Evolutionary conservation across 2,329 filamentous ascomycete genomes (phyloP), one percentile per base, ranked within the genome.

Genomic region (Monosporascus ibericus): DNA sequence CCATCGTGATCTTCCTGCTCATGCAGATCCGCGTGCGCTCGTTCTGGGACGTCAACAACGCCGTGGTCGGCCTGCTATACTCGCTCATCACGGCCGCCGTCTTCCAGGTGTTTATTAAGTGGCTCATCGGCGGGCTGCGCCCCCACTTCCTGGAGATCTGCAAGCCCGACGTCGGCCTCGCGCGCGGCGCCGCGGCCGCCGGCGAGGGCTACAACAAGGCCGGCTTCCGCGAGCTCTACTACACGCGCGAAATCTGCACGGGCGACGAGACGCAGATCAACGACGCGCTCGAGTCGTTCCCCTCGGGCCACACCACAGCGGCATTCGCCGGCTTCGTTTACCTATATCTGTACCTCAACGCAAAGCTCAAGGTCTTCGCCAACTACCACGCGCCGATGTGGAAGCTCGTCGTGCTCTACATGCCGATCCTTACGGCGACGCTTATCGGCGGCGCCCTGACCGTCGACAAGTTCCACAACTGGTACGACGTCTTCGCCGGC

Each of bases 61-160:
- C 80, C 44, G 72, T 84, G 48, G 76, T 88, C 47, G 87, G 86
- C 15, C 77, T 90, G 0, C 70, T 89, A 0, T 90, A 90, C 73
- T 76, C 81, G 1, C 76, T 89, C 56, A 87, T 89, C 69, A 75
- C 78, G 6, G 84, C 84, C 3, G 83, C 85, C n/a, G 81, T 90
- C 48, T 88, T 90, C 72, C 87, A 90, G 63, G 86, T 90, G 58
- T 85, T 89, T 63, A 62, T 90, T 65, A 90, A 90, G 70, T 86
- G 80, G 78, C 78, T 90, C 42, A 88, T 90, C 56, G 87, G 87
- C 15, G 86, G 86, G 15, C 72, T 87, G 20, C 78, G 85, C n/a
- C 86, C 86, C 1, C 83, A 88, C 66, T 90, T 89, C 71, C 75
- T 90, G 20, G 76, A 75, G 22, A 85, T 87, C 50, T 90, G 86